Percentiles rank a stretch among this genome's conserved stretches.
Conservation (phyloP, 495 filamentous ascomycete genomes). For the Saxophila tyrrhenica region DNA sequence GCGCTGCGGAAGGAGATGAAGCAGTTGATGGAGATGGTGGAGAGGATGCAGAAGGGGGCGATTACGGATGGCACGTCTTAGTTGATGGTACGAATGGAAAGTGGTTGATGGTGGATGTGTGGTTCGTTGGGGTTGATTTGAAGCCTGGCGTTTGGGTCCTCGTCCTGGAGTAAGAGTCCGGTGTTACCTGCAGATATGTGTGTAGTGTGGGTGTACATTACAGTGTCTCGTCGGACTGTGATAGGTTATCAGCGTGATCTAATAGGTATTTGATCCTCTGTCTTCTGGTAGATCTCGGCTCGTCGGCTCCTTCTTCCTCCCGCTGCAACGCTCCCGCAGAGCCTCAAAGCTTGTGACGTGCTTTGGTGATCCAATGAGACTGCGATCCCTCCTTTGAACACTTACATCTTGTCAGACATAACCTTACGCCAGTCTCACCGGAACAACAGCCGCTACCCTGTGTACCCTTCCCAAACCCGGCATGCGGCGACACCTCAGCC, state of each 20-base stretch:
- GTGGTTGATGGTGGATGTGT: too few species aligned
- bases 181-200: too few species aligned
- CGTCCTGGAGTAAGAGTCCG: too few species aligned
- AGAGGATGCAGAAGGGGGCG: slow-evolving; percentile 27
- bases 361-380: background rate
- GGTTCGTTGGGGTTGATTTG: too few species aligned
- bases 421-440: background rate
- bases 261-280: background rate
- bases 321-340: background rate
- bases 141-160: too few species aligned
- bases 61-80: slow-evolving; percentile 11
- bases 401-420: too few species aligned
- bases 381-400: too few species aligned
- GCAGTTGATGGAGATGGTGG: slow-evolving; percentile 51
- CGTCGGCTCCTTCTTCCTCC: background rate
- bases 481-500: background rate
- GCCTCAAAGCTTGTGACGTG: background rate
- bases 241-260: too few species aligned
- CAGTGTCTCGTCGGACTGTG: too few species aligned
- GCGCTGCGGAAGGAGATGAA: slow-evolving; percentile 58
- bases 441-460: background rate
- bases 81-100: too few species aligned
- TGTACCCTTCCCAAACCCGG: background rate
- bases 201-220: too few species aligned
- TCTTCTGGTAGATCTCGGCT: background rate